Evolutionary conservation across 2,329 filamentous ascomycete species (phyloP).

Genomic region (Aspergillus fructus): DNA sequence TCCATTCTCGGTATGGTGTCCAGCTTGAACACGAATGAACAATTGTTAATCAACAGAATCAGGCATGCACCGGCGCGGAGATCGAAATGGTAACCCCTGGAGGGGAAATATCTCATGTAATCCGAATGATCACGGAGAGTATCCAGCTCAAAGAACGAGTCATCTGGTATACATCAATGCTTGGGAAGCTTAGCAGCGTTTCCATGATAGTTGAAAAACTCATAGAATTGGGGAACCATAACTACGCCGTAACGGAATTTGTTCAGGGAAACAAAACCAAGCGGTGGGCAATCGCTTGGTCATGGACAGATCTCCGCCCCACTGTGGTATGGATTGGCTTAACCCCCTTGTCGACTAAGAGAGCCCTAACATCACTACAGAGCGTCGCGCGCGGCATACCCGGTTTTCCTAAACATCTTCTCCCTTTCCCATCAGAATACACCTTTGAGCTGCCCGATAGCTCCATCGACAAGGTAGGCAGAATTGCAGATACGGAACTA

Average conservation of each 20-base stretch:
- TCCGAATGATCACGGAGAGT: slow-evolving; percentile 69
- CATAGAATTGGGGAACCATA: slow-evolving; percentile 60
- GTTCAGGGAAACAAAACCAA: slow-evolving; percentile 75
- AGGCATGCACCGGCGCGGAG: slow-evolving; percentile 68
- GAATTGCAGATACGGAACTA: slow-evolving; percentile 51
- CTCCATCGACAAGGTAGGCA: slow-evolving; percentile 32
- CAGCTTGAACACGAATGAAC: too few relatives aligned
- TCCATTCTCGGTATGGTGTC: slow-evolving; percentile 63
- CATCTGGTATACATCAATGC: slow-evolving; percentile 88
- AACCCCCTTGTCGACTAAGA: background rate
- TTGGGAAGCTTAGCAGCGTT: slow-evolving; percentile 76
- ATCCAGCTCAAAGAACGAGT: slow-evolving; percentile 59
- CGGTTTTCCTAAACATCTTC: slow-evolving; percentile 49
- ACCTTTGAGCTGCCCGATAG: slow-evolving; percentile 39
- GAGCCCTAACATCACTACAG: slow-evolving; percentile 16
- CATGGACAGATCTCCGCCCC: slow-evolving; percentile 69
- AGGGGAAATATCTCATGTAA: slow-evolving; percentile 75
- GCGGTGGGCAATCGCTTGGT: slow-evolving; percentile 89
- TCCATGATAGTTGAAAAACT: slow-evolving; percentile 61
- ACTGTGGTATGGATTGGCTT: slow-evolving; percentile 42
- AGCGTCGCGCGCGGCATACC: slow-evolving; percentile 39
- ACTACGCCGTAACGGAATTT: slow-evolving; percentile 81
- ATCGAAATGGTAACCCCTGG: slow-evolving; percentile 83
- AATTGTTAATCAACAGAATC: slow-evolving; percentile 6
- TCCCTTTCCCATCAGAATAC: slow-evolving; percentile 55